Base-by-base conservation (phyloP, 768 basidiomycete species). In the Lactifluus pinguis region DNA sequence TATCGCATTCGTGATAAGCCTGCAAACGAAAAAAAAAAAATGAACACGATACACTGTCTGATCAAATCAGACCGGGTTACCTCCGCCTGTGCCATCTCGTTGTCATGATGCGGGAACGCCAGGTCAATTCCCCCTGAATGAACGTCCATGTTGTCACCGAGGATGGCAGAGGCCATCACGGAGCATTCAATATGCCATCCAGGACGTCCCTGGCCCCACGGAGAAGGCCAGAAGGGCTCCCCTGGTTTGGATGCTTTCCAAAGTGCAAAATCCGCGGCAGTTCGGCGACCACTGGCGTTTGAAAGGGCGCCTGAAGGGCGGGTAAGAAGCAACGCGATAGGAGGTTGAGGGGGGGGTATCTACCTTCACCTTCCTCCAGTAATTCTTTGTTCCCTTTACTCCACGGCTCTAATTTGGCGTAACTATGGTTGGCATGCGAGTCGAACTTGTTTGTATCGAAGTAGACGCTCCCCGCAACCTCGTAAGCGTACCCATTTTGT, bases 111-210 rank as follows among this genome's bases (percentile, higher is more conserved):
- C 6, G 97, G 97, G 75, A 99, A 99, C n/a, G 92, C 89, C 52
- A 99, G 78, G 75, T 99, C 97, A 44, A 92, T 86, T 5, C 97
- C 97, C 53, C 97, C 97, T 8, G 94, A 97, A 72, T 99, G 97
- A 63, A 99, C 94, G 72, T 98, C 97, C 85, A 99, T 90, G 60
- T 85, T 87, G 59, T 86, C 81, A 3, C 95, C 95, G 49, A 98
- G 77, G 51, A 98, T 78, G 36, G 87, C 93, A 65, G 84, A 89
- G 17, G 95, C 95, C 95, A 99, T 99, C 38, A 97, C 95, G 4
- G 92, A 95, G 74, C 95, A 99, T 72, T 99, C 95, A 60, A 99
- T 98, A 72, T 99, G 95, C 95, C 95, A 99, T 15, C 95, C 95
- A 3, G 95, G 95, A 47, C 95, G 81, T n/a, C 95, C 94, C 45